Percentiles rank a stretch among this genome's conserved stretches.
These are phyloP conservation scores for Clavispora phyllophila DNA, from an alignment of 805 yeast species.

Conservation along the genomic window DNA sequence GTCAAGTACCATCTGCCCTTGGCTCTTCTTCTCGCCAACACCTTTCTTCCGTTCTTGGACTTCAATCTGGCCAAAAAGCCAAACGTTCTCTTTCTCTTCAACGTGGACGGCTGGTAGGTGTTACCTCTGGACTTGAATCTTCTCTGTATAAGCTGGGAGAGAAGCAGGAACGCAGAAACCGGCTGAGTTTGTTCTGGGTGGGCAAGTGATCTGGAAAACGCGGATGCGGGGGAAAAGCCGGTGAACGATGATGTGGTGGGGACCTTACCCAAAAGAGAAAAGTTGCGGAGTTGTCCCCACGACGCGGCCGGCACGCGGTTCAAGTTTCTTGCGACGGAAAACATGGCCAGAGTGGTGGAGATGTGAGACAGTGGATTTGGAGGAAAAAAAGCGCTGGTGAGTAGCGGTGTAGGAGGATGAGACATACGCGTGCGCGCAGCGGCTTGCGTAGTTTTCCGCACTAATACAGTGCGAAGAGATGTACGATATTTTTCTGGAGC, in stretches of 20 bases:
- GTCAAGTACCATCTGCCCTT: conserved; percentile 94
- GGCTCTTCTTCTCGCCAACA: conserved; percentile 69
- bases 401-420: not conserved
- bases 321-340: not conserved
- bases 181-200: conserved; percentile 9
- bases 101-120: conserved; percentile 89
- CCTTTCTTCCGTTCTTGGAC: conserved; percentile 68
- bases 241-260: not conserved
- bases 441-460: conserved; percentile 3
- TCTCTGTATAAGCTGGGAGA: conserved; percentile 40
- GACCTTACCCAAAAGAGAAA: conserved; percentile 11
- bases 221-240: not conserved
- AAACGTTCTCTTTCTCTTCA: conserved; percentile 81
- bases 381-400: not conserved
- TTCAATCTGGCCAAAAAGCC: conserved; percentile 87
- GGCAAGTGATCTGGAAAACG: conserved; percentile 5
- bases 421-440: conserved; percentile 2
- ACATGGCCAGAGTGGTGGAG: not conserved
- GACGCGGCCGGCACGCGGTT: not conserved
- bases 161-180: conserved; percentile 17
- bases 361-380: not conserved
- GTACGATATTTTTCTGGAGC: not conserved
- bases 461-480: conserved; percentile 1
- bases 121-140: conserved; percentile 90
- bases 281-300: conserved; percentile 5